Base-by-base conservation (phyloP, 345 rosid species). In the Acer yangbiense region DNA sequence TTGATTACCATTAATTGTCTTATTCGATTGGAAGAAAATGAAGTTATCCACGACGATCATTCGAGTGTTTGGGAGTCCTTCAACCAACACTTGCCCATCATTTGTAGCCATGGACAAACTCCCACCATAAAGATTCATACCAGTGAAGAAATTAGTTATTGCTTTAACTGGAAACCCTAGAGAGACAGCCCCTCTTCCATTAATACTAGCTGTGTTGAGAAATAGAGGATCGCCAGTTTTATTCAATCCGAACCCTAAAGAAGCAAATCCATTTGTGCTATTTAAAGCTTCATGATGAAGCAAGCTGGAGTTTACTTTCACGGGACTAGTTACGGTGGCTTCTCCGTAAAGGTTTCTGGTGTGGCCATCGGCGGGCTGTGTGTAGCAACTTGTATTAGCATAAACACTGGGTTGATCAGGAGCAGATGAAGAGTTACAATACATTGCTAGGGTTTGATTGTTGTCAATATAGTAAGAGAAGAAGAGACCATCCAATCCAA, bases 261-360 rank as follows among this genome's bases (percentile, higher is more conserved):
- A 83, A 21, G 88, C 83, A 75, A 78, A 16, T 29, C 82, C 87
- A 55, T 71, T 17, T 3, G 70, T 44, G 23, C 79, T 73, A 61
- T 77, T 82, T 6, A 90, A 50, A 13, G 86, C 83, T 60, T 74
- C 78, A 41, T 52, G 78, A 41, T 52, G 78, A 63, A 87, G 81
- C 92, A 86, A 87, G 12, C 81, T 80, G 1, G 82, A 55, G 35
- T 82, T 83, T 5, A 7, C 32, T 3, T 55, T 32, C 43, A 63
- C 57, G 9, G 82, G 50, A 0, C 35, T 41, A 64, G 71, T 48
- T 71, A 13, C 23, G 9, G 78, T 29, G 11, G 89, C 80, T 43
- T 70, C 80, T 29, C 90, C 90, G 0, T 78, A 68, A 17, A 73
- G 76, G 25, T 65, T 74, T 25, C 94, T 92, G 0, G 88, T 81